Evolutionary conservation across 371 early-diverging fungal species (phyloP).

Genomic region (Antonospora locustae): DNA sequence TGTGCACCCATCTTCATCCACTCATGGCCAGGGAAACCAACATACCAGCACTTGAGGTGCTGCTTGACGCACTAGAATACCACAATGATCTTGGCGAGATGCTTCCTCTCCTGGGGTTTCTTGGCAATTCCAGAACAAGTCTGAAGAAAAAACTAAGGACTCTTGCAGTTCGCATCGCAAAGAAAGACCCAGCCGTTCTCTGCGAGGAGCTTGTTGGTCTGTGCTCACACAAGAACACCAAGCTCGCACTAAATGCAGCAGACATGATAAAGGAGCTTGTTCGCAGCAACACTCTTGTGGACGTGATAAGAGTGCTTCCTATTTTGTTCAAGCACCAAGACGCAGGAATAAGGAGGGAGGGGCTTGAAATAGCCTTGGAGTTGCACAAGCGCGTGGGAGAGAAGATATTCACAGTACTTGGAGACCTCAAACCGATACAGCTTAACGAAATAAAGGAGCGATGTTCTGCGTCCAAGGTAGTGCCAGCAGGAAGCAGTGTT

Average conservation of each 20-base stretch:
- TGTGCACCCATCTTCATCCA: not conserved
- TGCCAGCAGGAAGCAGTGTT: not conserved
- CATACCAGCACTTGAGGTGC: slow-evolving; percentile 31
- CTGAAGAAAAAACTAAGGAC: slow-evolving; percentile 17
- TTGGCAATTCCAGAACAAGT: slow-evolving; percentile 25
- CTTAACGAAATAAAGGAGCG: slow-evolving; percentile 38
- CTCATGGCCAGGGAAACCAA: slow-evolving; percentile 28
- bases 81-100: slow-evolving; percentile 14
- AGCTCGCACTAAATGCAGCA: slow-evolving; percentile 8
- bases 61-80: slow-evolving; percentile 25
- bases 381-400: slow-evolving; percentile 30
- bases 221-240: slow-evolving; percentile 10
- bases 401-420: slow-evolving; percentile 14
- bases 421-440: slow-evolving; percentile 32
- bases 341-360: slow-evolving; percentile 13
- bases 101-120: slow-evolving; percentile 8
- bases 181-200: slow-evolving; percentile 7
- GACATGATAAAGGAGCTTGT: not conserved
- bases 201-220: slow-evolving; percentile 1
- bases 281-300: not conserved
- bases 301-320: not conserved
- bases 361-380: slow-evolving; percentile 7
- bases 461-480: not conserved
- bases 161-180: slow-evolving; percentile 4
- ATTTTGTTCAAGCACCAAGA: slow-evolving; percentile 20